phyloP scores from a whole-genome alignment of 768 basidiomycete genomes.

The Lactifluus rugatus region DNA sequence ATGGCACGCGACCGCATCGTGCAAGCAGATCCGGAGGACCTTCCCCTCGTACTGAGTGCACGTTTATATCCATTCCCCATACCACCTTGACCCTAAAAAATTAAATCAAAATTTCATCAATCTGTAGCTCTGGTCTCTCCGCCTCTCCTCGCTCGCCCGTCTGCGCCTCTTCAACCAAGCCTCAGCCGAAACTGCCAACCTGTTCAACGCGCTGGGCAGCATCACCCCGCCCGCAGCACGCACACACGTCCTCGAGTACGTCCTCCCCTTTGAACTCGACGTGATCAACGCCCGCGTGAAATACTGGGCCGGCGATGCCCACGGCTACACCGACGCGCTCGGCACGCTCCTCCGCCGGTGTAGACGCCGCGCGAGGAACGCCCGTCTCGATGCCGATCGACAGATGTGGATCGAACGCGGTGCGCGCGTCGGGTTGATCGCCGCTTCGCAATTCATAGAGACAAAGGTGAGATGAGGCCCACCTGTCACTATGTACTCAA shows the following conservation, averaged over 20 bases:
- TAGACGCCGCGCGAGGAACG: constrained; percentile 36
- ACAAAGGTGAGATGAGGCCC: constrained; percentile 76
- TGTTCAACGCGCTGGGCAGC: constrained; percentile 59
- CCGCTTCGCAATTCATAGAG: constrained; percentile 75
- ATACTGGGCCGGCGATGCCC: constrained; percentile 75
- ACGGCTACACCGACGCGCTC: constrained; percentile 72
- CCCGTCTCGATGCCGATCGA: constrained; percentile 21
- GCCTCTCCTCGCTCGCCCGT: constrained; percentile 67
- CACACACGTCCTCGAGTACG: constrained; percentile 46
- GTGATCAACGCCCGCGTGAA: constrained; percentile 66
- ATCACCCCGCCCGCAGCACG: constrained; percentile 46
- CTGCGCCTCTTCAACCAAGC: constrained; percentile 81
- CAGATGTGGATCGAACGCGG: constrained; percentile 79
- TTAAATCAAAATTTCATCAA: too few species aligned
- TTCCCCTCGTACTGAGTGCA: constrained; percentile 56
- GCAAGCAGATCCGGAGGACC: constrained; percentile 56
- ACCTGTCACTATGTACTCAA: too few species aligned
- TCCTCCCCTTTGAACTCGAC: constrained; percentile 47
- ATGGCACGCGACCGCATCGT: constrained; percentile 79
- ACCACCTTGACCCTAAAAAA: too few species aligned
- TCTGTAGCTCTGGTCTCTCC: constrained; percentile 71
- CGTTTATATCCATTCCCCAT: constrained; percentile 21
- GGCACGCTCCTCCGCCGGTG: constrained; percentile 53
- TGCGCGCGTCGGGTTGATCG: constrained; percentile 62
- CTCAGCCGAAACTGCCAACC: constrained; percentile 73